Evolutionary conservation across 495 filamentous ascomycete genomes (phyloP), one percentile per base, ranked within the genome.

Genomic region (Aspergillus affinis): DNA sequence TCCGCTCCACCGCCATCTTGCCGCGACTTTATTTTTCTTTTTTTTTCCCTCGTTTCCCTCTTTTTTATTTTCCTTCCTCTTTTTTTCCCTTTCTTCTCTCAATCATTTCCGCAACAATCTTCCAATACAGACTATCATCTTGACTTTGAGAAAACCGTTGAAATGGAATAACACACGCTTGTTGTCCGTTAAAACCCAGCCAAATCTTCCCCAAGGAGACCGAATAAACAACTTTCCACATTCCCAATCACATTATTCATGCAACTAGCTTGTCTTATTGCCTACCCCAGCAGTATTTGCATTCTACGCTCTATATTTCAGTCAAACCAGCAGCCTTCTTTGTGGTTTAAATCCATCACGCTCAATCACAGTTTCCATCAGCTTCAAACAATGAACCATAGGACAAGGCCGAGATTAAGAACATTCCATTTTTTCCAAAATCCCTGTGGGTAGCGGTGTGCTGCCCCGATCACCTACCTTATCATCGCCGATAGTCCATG

Each of bases 141-240:
- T 26, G 30, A 54, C 48, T 36, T 23, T 17, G 12, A 45, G 54
- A 18, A 46, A 20, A 29, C 48, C 10, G 41, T 45, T 41, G 54
- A 60, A 64, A 64, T 64, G 61, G 61, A 64, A 60, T 64, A 64
- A 64, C 61, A 64, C 58, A 54, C 53, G 61, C 61, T 56, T 59
- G 55, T 21, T 18, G 36, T 54, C 57, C 45, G 20, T 47, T 41
- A 12, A 30, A 32, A 4, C 30, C 15, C 36, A 41, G 3, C 10
- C 36, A 41, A 15, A 41, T 59, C 30, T 17, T 51, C 19, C 53
- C 48, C 13, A 53, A 45, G 15, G 15, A 55, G 18, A 51, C 49
- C 49, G 49, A 17, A 27, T 5, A 19, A 51, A 52, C 21, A 52
- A 7, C 46, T 1, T 7, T 10, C 29, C 29, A 32, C 8, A 48